phyloP scores from a whole-genome alignment of 805 yeast genomes.

The Ogataea paraovalis region DNA sequence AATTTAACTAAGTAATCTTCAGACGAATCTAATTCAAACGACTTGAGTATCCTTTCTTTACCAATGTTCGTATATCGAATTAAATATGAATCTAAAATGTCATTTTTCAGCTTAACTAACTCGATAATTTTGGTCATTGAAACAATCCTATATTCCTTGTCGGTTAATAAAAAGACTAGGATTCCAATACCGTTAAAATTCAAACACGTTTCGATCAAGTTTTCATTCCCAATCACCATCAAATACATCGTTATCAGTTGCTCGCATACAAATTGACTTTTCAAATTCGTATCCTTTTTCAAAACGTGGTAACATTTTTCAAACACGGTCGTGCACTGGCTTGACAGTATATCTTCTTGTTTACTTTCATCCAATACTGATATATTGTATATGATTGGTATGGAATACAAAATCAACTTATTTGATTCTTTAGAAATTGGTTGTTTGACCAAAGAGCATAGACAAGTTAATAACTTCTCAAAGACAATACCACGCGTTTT shows the following conservation, averaged over 20 bases:
- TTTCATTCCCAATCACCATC: constrained; percentile 13
- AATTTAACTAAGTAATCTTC: background rate
- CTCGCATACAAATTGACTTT: constrained; percentile 6
- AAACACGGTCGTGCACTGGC: constrained; percentile 13
- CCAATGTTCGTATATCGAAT: background rate
- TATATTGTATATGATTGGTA: constrained; percentile 13
- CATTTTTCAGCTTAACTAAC: constrained; percentile 2
- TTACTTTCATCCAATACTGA: constrained; percentile 12
- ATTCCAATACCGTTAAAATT: constrained; percentile 17
- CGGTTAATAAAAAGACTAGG: constrained; percentile 11
- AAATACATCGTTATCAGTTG: constrained; percentile 12
- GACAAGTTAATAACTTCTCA: constrained; percentile 16
- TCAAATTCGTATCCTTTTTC: constrained; percentile 5
- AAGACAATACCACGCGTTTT: constrained; percentile 3
- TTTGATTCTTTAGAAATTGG: constrained; percentile 12
- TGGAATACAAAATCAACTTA: constrained; percentile 11
- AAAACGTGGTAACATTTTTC: constrained; percentile 5
- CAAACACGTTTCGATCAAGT: constrained; percentile 6
- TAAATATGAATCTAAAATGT: constrained; percentile 13
- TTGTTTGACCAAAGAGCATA: constrained; percentile 5
- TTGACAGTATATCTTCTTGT: constrained; percentile 14
- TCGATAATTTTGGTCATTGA: constrained; percentile 9
- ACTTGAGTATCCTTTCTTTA: background rate
- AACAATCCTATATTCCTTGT: constrained; percentile 7
- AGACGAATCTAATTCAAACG: background rate